Base-by-base conservation (phyloP, 352 stramenopile species). In the Globisporangium heterothallicum region DNA sequence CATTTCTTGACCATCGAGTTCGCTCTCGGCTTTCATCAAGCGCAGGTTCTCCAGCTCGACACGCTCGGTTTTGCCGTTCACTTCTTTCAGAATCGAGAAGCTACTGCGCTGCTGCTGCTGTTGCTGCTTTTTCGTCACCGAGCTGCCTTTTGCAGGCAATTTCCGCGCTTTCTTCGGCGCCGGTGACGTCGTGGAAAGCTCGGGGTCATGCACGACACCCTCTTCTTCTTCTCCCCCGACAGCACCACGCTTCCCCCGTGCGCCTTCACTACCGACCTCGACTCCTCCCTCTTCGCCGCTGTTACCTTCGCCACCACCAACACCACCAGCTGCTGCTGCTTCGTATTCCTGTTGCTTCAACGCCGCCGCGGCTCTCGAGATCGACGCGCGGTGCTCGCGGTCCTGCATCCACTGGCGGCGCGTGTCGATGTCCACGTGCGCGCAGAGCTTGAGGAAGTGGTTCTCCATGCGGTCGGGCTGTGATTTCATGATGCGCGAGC, bases 391-490 rank as follows among this genome's bases (percentile, higher is more conserved):
- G 50, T 49, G 29, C 21, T 47, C 51, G 26, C 53, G 53, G 24
- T 51, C 44, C 19, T 42, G 43, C 43, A 55, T 30, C 53, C 53
- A 60, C 19, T 40, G 45, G 16, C 46, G 16, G 24, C 53, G 53
- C 44, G 35, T 41, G 25, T 42, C 40, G n/a, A 18, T 19, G 40
- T 60, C 53, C n/a, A 49, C 53, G 18, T 49, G 27, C n/a, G 16
- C 18, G 18, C 53, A 60, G 45, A 60, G 44, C 29, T 54, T 54
- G 45, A 60, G 30, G 7, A 60, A 60, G 53, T 60, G 53, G 45
- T 54, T 54, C 44, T 54, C 53, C 53, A 60, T 60, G 36, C 53
- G 53, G 42, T 60, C 53, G 7, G 53, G 53, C 38, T 60, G 53
- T 6, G 53, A 43, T 45, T 60, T 60, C 53, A 60, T 60, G 9